Evolutionary conservation across 148 eudicot genomes (phyloP).

Genomic region (Nepenthes gracilis): DNA sequence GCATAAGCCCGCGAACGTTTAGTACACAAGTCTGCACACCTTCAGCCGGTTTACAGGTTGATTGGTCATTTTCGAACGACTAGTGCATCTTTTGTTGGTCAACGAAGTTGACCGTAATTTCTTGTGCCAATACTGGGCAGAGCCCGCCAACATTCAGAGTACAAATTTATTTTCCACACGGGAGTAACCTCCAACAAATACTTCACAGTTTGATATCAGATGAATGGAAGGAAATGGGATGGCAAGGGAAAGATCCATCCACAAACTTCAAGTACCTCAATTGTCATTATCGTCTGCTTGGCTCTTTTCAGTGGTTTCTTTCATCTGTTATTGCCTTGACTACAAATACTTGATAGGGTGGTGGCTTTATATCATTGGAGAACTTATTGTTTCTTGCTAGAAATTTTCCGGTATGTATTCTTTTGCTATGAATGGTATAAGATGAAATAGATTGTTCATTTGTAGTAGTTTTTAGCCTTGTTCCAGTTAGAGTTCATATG

Average conservation of each 20-base stretch:
- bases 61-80: no score
- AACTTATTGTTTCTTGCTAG: conserved; percentile 78
- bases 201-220: conserved; percentile 75
- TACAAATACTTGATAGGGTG: conserved; percentile 50
- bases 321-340: conserved; percentile 5
- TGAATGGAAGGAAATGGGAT: conserved; percentile 99
- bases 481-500: no score
- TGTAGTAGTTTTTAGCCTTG: no score
- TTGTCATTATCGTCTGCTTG: conserved; percentile 1
- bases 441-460: no score
- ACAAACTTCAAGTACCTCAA: conserved; percentile 74
- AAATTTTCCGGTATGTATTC: conserved; percentile 57
- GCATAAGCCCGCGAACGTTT: no score
- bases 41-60: no score
- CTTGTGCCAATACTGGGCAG: no score
- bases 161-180: no score
- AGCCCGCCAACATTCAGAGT: no score
- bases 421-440: background rate
- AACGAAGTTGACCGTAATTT: no score
- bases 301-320: background rate
- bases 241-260: conserved; percentile 99
- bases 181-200: background rate
- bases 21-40: no score
- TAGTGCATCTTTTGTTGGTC: no score
- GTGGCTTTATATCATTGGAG: conserved; percentile 91